Conservation (phyloP, 345 rosid species). For the Ricinus communis region DNA sequence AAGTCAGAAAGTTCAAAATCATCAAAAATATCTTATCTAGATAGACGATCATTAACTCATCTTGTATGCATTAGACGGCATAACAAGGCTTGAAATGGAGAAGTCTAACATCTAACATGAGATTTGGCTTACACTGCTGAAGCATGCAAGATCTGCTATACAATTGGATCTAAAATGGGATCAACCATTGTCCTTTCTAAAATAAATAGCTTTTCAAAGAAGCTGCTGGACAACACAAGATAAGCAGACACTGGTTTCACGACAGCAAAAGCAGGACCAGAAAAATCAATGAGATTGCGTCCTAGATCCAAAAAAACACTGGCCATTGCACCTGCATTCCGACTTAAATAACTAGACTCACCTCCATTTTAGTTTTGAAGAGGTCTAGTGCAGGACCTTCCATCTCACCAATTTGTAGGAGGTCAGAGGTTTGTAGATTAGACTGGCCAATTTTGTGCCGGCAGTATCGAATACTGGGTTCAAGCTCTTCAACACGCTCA, state of each 20-base stretch:
- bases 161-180: neutral
- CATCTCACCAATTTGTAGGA: conserved; percentile 90
- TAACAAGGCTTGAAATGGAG: neutral
- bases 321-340: neutral
- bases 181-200: neutral
- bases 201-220: neutral
- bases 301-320: neutral
- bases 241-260: neutral
- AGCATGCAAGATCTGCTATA: neutral
- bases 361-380: conserved; percentile 94
- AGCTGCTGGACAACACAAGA: neutral
- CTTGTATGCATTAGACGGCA: neutral
- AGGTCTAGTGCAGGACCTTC: conserved; percentile 98
- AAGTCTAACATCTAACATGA: neutral
- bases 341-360: conserved; percentile 22
- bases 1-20: neutral
- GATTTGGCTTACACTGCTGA: conserved; percentile 2
- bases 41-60: neutral
- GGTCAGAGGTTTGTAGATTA: conserved; percentile 83
- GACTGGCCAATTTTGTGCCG: conserved; percentile 91
- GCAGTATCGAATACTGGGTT: conserved; percentile 91
- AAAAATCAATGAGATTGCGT: conserved; percentile 8
- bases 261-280: neutral
- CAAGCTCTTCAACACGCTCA: conserved; percentile 97
- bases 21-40: neutral